phyloP scores from a whole-genome alignment of 148 eudicot genomes.

The Silene uniflora region DNA sequence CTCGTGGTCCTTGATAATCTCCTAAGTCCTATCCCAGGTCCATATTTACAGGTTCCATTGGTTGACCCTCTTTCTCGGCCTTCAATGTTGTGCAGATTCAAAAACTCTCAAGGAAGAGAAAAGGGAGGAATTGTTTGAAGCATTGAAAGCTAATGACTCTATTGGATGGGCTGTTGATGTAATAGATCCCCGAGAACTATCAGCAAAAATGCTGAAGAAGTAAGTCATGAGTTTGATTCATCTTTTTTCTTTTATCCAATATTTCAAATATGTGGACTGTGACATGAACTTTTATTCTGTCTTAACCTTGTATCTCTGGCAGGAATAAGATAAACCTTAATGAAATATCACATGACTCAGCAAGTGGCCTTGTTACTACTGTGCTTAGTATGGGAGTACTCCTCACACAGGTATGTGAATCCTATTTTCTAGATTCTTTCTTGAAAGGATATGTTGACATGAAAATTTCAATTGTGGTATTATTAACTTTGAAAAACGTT shows the following conservation, averaged over 20 bases:
- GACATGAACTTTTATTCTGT: background rate
- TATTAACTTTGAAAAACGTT: background rate
- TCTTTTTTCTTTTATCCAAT: constrained; percentile 4
- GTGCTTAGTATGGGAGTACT: constrained; percentile 74
- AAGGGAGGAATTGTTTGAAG: constrained; percentile 90
- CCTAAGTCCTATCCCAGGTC: background rate
- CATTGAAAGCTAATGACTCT: constrained; percentile 67
- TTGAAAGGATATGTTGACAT: background rate
- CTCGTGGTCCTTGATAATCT: background rate
- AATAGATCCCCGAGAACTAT: constrained; percentile 87
- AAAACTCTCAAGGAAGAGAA: constrained; percentile 95
- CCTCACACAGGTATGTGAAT: constrained; percentile 69
- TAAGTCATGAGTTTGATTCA: constrained; percentile 33
- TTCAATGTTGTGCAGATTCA: constrained; percentile 54
- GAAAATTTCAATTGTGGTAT: background rate
- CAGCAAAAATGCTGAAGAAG: constrained; percentile 94
- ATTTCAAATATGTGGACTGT: background rate
- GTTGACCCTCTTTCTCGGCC: background rate
- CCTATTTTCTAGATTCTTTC: background rate
- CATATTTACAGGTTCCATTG: background rate
- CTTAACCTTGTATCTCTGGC: constrained; percentile 19
- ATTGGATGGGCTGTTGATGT: constrained; percentile 98
- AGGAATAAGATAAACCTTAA: constrained; percentile 91
- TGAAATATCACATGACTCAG: constrained; percentile 95
- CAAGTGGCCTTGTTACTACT: constrained; percentile 77